Evolutionary conservation across 2,329 filamentous ascomycete species (phyloP).

Genomic region (Coleophoma cylindrospora): DNA sequence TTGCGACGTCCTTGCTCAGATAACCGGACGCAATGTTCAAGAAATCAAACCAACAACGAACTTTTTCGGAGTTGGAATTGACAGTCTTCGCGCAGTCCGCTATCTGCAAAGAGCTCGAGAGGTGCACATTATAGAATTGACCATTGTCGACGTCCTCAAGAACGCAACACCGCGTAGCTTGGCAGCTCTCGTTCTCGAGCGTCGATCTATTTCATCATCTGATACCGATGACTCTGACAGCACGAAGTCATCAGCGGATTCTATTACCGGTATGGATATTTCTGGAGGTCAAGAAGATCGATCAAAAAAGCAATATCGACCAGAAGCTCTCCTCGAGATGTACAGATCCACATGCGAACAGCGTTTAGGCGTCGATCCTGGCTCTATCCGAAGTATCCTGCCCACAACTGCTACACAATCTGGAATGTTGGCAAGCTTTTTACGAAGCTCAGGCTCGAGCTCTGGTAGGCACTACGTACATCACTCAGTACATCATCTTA

Average conservation of each 20-base stretch:
- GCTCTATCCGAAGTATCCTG: background rate
- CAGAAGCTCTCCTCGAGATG: background rate
- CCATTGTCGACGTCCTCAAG: background rate
- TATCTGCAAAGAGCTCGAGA: background rate
- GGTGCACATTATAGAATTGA: background rate
- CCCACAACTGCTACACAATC: background rate
- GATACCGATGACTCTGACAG: background rate
- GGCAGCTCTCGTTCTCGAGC: background rate
- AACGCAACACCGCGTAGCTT: background rate
- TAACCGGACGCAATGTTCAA: background rate
- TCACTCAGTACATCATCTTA: background rate
- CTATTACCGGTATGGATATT: too few relatives aligned
- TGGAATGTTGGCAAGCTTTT: background rate
- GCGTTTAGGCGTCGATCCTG: background rate
- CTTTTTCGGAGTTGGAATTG: slow-evolving; percentile 1
- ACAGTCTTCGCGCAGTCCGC: slow-evolving; percentile 2
- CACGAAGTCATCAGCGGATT: background rate
- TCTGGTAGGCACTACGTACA: background rate
- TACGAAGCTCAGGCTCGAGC: background rate
- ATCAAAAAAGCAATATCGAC: background rate
- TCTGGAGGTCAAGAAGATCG: background rate
- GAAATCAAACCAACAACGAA: slow-evolving; percentile 1
- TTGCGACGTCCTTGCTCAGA: background rate
- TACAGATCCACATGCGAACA: background rate
- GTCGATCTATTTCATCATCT: background rate